Conservation (phyloP, 768 basidiomycete genomes). For the Lactarius hengduanensis region DNA sequence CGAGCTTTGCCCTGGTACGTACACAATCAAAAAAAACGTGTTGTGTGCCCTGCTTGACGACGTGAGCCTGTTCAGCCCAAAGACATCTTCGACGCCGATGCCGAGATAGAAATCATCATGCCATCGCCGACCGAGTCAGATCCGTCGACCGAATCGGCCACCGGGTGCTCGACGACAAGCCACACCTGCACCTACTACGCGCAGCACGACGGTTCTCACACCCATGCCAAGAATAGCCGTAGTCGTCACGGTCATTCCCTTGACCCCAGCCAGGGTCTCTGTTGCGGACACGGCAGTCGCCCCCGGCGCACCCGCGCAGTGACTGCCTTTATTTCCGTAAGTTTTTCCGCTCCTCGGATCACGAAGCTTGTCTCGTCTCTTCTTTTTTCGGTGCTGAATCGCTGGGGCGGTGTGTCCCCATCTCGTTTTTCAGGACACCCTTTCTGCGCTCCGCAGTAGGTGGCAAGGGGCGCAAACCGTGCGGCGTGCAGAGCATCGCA, state of each 20-base stretch:
- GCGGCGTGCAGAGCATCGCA: constrained; percentile 13
- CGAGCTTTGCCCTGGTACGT: constrained; percentile 29
- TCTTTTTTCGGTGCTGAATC: not conserved
- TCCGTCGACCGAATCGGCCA: constrained; percentile 5
- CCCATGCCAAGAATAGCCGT: not conserved
- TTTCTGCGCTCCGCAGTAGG: constrained; percentile 16
- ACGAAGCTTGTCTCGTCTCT: not conserved
- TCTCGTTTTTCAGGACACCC: constrained; percentile 8
- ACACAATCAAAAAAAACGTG: not conserved
- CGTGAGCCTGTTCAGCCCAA: constrained; percentile 17
- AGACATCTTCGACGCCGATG: constrained; percentile 25
- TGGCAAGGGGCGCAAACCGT: constrained; percentile 17
- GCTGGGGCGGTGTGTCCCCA: not conserved
- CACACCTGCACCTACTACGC: not conserved
- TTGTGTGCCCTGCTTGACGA: too few species aligned
- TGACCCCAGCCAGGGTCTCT: not conserved
- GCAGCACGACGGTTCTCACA: not conserved
- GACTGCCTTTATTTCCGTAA: constrained; percentile 19
- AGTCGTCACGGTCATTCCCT: too few species aligned
- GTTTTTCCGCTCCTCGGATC: not conserved
- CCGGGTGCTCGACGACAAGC: not conserved
- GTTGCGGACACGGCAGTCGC: not conserved
- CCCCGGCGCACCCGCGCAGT: constrained; percentile 1
- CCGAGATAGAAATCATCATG: constrained; percentile 28
- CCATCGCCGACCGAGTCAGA: constrained; percentile 18